phyloP scores from a whole-genome alignment of 2,329 filamentous ascomycete species.

The Nannizzia gypsea region DNA sequence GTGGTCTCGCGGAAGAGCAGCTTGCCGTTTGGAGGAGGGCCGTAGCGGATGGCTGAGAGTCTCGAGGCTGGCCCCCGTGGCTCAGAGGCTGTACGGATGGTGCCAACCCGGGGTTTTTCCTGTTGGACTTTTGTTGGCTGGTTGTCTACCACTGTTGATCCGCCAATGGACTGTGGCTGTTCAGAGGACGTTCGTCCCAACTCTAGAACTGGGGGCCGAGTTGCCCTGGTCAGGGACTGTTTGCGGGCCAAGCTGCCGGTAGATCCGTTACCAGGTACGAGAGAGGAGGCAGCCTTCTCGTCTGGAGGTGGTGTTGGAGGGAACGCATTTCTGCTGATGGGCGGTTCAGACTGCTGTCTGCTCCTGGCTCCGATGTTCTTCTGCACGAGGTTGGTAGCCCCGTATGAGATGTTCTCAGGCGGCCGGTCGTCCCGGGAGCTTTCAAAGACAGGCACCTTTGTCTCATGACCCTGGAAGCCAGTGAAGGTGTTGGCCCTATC shows the following conservation, averaged over 20 bases:
- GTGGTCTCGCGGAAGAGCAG: constrained; percentile 22
- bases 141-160: not conserved
- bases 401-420: constrained; percentile 75
- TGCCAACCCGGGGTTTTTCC: constrained; percentile 36
- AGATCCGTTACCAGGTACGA: constrained; percentile 16
- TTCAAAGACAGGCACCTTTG: constrained; percentile 39
- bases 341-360: constrained; percentile 75
- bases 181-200: constrained; percentile 20
- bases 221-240: constrained; percentile 38
- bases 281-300: constrained; percentile 43
- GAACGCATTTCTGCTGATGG: constrained; percentile 67
- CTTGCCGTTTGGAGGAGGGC: not conserved
- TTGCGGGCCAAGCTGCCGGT: constrained; percentile 31
- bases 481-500: constrained; percentile 71
- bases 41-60: constrained; percentile 22
- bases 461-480: constrained; percentile 68
- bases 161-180: constrained; percentile 21
- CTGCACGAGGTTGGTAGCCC: constrained; percentile 85
- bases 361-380: constrained; percentile 63
- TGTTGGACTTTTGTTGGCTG: constrained; percentile 13
- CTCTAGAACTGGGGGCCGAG: constrained; percentile 37
- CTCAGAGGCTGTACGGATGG: constrained; percentile 41
- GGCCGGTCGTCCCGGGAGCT: constrained; percentile 58
- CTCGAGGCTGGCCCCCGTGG: constrained; percentile 34
- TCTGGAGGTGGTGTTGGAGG: constrained; percentile 98